phyloP scores from a whole-genome alignment of 352 stramenopile genomes.

The Globisporangium megalacanthum region DNA sequence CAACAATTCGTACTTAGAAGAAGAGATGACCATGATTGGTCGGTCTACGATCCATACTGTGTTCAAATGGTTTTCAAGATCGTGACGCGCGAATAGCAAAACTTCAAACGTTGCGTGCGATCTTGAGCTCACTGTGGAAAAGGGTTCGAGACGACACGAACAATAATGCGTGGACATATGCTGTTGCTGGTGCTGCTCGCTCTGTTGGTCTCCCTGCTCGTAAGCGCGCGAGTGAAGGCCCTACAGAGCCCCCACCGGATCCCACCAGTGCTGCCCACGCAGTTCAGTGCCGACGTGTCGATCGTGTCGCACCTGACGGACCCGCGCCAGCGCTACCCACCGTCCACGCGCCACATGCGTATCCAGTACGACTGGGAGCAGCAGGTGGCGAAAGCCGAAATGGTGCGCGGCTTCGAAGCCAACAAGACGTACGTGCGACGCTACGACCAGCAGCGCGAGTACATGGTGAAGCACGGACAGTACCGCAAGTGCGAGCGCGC shows the following conservation, averaged over 20 bases:
- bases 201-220: neutral
- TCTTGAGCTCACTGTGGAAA: too few relatives aligned
- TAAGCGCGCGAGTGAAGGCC: neutral
- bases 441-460: slow-evolving; percentile 66
- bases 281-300: slow-evolving; percentile 52
- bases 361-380: slow-evolving; percentile 65
- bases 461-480: slow-evolving; percentile 65
- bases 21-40: neutral
- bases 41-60: too few relatives aligned
- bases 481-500: slow-evolving; percentile 67
- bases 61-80: too few relatives aligned
- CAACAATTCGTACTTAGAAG: neutral
- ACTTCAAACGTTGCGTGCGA: too few relatives aligned
- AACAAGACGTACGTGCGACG: slow-evolving; percentile 66
- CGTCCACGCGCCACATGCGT: slow-evolving; percentile 42
- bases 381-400: slow-evolving; percentile 49
- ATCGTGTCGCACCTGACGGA: slow-evolving; percentile 63
- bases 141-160: too few relatives aligned
- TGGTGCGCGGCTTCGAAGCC: slow-evolving; percentile 55
- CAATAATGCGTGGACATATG: too few relatives aligned
- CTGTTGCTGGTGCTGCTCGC: neutral
- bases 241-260: neutral
- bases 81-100: too few relatives aligned
- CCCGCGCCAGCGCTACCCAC: slow-evolving; percentile 45
- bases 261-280: slow-evolving; percentile 33